Percentiles rank a stretch among this genome's conserved stretches.
These are phyloP conservation scores for Leccinum holopus DNA, from an alignment of 1,284 basidiomycete genomes.

Conservation along the genomic window DNA sequence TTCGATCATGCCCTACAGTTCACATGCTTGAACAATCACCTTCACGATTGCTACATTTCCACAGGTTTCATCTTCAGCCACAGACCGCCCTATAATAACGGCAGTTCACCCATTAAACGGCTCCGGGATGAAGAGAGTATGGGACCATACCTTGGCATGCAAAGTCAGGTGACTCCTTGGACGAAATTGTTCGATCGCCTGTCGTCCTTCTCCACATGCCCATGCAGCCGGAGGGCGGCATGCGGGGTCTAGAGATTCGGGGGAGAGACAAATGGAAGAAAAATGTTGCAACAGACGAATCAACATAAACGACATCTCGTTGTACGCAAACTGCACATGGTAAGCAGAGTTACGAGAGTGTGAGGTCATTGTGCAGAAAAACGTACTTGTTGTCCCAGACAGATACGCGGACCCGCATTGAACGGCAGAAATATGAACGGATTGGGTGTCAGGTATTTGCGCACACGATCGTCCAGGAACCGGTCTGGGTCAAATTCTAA, in stretches of 20 bases:
- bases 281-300: conserved; percentile 64
- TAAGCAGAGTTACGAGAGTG: neutral
- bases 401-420: conserved; percentile 51
- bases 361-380: neutral
- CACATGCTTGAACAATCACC: neutral
- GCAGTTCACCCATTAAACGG: neutral
- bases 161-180: conserved; percentile 56
- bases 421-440: conserved; percentile 52
- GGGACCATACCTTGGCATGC: conserved; percentile 39
- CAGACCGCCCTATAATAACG: conserved; percentile 24
- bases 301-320: conserved; percentile 66
- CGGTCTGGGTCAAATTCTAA: conserved; percentile 49
- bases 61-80: conserved; percentile 31
- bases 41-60: conserved; percentile 11
- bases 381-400: conserved; percentile 41
- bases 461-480: conserved; percentile 43
- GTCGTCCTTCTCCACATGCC: conserved; percentile 41
- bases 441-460: conserved; percentile 31
- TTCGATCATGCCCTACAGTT: neutral
- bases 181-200: conserved; percentile 48
- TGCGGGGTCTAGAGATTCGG: conserved; percentile 44
- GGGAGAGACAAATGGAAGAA: conserved; percentile 46
- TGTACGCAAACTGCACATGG: conserved; percentile 57
- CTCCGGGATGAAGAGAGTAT: neutral
- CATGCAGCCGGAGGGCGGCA: conserved; percentile 46